Percentiles rank a stretch among this genome's conserved stretches.
Evolutionary conservation across 2,329 filamentous ascomycete species (phyloP).

Genomic region (Claviceps sp.): DNA sequence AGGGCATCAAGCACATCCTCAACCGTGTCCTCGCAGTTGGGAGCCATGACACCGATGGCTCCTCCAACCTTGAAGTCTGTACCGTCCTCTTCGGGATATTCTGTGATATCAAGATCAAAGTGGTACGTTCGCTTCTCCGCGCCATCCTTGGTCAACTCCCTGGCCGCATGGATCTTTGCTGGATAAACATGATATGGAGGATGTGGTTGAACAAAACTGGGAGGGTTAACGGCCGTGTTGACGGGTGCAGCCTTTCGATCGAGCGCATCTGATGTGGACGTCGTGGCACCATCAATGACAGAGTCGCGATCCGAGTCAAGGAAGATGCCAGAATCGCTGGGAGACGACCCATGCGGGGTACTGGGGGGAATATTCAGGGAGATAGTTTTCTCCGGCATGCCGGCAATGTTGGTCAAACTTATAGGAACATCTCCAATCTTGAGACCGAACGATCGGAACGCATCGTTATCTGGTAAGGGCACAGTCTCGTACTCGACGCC

Average conservation of each 20-base stretch:
- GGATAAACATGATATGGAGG: slow-evolving; percentile 86
- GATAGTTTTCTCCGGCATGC: slow-evolving; percentile 62
- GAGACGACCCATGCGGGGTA: slow-evolving; percentile 22
- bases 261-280: slow-evolving; percentile 16
- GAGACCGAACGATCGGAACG: slow-evolving; percentile 67
- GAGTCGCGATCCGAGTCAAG: slow-evolving; percentile 22
- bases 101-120: slow-evolving; percentile 91
- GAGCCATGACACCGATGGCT: slow-evolving; percentile 84
- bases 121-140: slow-evolving; percentile 96
- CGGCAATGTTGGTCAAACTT: slow-evolving; percentile 54
- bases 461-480: slow-evolving; percentile 62
- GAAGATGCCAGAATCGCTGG: slow-evolving; percentile 36
- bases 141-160: slow-evolving; percentile 74
- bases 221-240: slow-evolving; percentile 57
- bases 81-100: slow-evolving; percentile 74
- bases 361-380: slow-evolving; percentile 48
- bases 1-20: slow-evolving; percentile 76
- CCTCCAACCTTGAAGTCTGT: slow-evolving; percentile 95
- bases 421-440: slow-evolving; percentile 64
- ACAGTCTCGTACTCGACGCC: slow-evolving; percentile 39
- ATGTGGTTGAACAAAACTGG: slow-evolving; percentile 84
- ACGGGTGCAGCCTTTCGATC: slow-evolving; percentile 19
- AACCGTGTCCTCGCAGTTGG: slow-evolving; percentile 64
- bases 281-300: slow-evolving; percentile 9
- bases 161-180: slow-evolving; percentile 70